Evolutionary conservation across 2,329 filamentous ascomycete species (phyloP).

Genomic region (Dactylonectria macrodidyma): DNA sequence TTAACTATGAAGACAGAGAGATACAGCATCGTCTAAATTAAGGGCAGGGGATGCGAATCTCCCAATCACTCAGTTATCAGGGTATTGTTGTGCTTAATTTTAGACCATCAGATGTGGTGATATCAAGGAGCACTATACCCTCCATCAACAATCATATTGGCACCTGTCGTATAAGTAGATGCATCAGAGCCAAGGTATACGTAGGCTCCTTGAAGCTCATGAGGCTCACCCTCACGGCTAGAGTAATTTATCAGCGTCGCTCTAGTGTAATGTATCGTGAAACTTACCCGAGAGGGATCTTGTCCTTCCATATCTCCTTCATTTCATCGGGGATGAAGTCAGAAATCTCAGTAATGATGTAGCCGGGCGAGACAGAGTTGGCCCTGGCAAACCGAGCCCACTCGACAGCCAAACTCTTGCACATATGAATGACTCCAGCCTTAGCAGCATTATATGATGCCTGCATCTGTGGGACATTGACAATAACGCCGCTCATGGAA

Average conservation of each 20-base stretch:
- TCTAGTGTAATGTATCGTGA: background rate
- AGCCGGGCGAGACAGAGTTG: background rate
- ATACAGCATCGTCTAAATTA: too few species aligned
- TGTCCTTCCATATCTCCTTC: background rate
- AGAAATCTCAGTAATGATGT: background rate
- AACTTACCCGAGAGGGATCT: background rate
- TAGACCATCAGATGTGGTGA: too few species aligned
- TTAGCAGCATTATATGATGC: slow-evolving; percentile 69
- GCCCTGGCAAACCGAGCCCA: background rate
- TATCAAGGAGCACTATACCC: slow-evolving; percentile 34
- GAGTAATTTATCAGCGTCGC: background rate
- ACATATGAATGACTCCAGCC: slow-evolving; percentile 69
- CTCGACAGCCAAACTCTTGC: slow-evolving; percentile 53
- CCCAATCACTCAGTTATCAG: too few species aligned
- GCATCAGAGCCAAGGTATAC: slow-evolving; percentile 42
- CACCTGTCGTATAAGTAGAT: slow-evolving; percentile 44
- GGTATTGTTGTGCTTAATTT: too few species aligned
- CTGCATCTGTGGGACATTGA: slow-evolving; percentile 67
- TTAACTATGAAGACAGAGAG: too few species aligned
- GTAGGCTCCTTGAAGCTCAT: slow-evolving; percentile 29
- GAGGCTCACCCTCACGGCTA: slow-evolving; percentile 24
- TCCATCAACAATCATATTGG: slow-evolving; percentile 43
- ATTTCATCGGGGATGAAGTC: background rate
- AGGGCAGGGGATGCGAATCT: too few species aligned
- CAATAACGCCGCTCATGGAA: slow-evolving; percentile 64